Evolutionary conservation across 73 alveolate species (phyloP), one percentile per base, ranked within the genome.

Genomic region (Paramecium sexaurelia): DNA sequence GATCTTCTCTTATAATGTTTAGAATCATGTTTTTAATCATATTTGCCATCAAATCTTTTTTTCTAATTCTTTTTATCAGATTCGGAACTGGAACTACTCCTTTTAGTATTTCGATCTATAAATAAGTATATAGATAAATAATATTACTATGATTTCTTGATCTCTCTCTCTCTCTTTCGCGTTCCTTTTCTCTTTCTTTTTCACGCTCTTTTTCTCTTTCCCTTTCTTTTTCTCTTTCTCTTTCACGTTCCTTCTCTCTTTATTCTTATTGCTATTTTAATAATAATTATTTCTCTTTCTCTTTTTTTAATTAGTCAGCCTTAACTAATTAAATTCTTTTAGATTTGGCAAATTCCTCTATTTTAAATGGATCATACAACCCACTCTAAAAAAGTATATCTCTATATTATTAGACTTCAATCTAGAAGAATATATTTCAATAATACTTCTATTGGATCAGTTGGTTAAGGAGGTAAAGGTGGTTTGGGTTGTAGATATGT

Each of bases 391-490:
- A 37, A 1, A 78, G 43, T 7, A 19, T 22, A 7, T 78, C 68
- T 43, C 90, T 40, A 43, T 22, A 78, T 43, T 43, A 13, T 24
- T 39, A 43, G n/a, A 78, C 90, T 78, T 78, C 90, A 33, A 36
- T 39, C 87, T 73, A 33, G 2, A 11, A 36, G 0, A 17, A 4
- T 36, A 73, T 3, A 3, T 4, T 5, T 1, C 11, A 73, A 32
- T 33, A 17, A 1, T 41, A 78, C 68, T 24, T 78, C 90, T 3
- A 78, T 78, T 0, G 68, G 68, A 43, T 78, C 90, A 0, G 43
- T 26, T 10, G 55, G 40, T 11, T 26, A 1, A 1, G 90, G 90
- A 37, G 90, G 43, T 15, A 29, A 39, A 24, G 68, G 90, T 2
- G 68, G 68, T 29, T 78, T 78, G 6, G 40, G 68, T 39, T 22